Base-by-base conservation (phyloP, 2,329 filamentous ascomycete species). In the Emericellopsis atlantica region DNA sequence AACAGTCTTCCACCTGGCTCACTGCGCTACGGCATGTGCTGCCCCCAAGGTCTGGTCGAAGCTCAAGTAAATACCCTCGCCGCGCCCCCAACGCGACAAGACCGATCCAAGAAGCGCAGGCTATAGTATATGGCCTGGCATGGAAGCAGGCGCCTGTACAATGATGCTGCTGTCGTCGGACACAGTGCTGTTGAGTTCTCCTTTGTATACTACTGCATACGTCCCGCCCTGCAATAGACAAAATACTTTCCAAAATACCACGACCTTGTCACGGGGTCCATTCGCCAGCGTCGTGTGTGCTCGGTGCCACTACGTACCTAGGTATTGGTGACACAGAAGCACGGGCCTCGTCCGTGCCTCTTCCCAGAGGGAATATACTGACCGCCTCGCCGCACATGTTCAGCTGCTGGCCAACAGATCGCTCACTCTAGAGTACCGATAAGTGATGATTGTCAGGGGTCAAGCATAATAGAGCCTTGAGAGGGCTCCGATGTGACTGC, bases 1-100 rank as follows among this genome's bases (percentile, higher is more conserved):
- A 21, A n/a, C 54, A 95, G 90, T 95, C 75, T 98, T 98, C 84
- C 90, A 98, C 69, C 85, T 98, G 55, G 81, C 85, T 55, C 92
- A 96, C 76, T 98, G 92, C 72, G 87, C 90, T 49, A 85, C 78
- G 56, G 72, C 82, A 61, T 98, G 92, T 64, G 90, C 92, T 48
- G 92, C 92, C 42, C 89, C 90, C 57, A 95, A 95, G 81, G 83
- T 98, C 57, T 98, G 87, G 79, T 76, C 81, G 50, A 71, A 80
- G 66, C 84, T 96, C 63, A 93, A 90, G 77, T 96, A 94, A 76
- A 69, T 41, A 33, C 4, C 8, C 8, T 12, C 6, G 9, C 12
- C 26, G 26, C 26, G 9, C 12, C 4, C 26, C 26, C 9, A 3
- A 9, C 4, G 12, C 12, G 12, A 36, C 18, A 35, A 40, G 14